Evolutionary conservation across 768 basidiomycete genomes (phyloP).

Genomic region (Coprinellus micaceus): DNA sequence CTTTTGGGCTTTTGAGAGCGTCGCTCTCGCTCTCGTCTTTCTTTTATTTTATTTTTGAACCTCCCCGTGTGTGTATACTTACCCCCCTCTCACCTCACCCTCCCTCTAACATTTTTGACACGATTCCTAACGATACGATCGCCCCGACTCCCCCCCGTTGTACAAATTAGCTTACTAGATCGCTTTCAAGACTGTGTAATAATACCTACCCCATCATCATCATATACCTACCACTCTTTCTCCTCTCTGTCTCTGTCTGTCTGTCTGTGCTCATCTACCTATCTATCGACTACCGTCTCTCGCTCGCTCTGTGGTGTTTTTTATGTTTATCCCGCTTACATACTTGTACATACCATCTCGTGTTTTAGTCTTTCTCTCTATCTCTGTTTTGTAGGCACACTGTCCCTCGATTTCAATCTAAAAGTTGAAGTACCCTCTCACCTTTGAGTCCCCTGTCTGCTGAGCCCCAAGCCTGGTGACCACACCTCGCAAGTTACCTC

Average conservation of each 20-base stretch:
- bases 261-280: neutral
- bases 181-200: neutral
- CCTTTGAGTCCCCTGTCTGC: neutral
- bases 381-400: neutral
- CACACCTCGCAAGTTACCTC: neutral
- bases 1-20: too few species aligned
- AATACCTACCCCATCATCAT: neutral
- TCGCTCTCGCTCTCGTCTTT: too few species aligned
- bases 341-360: neutral
- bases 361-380: neutral
- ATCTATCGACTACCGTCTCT: neutral
- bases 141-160: neutral
- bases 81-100: neutral
- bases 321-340: neutral
- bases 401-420: neutral
- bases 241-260: neutral
- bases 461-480: neutral
- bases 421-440: neutral
- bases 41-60: too few species aligned
- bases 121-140: neutral
- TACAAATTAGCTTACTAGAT: neutral
- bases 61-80: too few species aligned
- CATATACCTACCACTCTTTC: neutral
- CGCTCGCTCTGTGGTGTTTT: neutral
- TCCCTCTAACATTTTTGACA: neutral